phyloP scores from a whole-genome alignment of 2,329 filamentous ascomycete genomes.

The Botryotinia globosa region DNA sequence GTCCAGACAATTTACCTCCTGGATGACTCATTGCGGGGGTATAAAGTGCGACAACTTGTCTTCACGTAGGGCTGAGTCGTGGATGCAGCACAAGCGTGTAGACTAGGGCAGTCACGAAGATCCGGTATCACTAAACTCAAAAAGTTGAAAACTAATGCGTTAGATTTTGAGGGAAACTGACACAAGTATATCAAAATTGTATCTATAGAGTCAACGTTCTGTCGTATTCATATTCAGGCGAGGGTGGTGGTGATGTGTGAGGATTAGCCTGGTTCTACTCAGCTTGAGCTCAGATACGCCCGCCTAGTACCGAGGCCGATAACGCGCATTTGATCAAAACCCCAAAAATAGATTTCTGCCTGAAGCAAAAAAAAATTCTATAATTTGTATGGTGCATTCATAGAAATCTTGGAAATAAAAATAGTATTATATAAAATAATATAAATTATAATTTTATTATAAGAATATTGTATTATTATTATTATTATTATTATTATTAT shows the following conservation, averaged over 20 bases:
- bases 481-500: too few relatives aligned
- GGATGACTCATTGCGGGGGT: slow-evolving; percentile 7
- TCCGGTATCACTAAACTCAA: neutral
- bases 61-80: neutral
- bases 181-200: neutral
- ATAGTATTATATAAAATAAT: too few relatives aligned
- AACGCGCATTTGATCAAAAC: too few relatives aligned
- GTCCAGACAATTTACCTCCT: neutral
- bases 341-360: too few relatives aligned
- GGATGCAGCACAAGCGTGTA: neutral
- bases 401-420: too few relatives aligned
- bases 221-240: neutral
- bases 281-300: neutral
- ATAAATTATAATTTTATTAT: too few relatives aligned
- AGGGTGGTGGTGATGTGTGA: neutral
- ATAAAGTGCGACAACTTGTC: neutral
- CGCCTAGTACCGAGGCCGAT: too few relatives aligned
- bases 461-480: too few relatives aligned
- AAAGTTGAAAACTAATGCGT: too few relatives aligned
- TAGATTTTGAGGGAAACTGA: neutral
- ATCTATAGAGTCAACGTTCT: too few relatives aligned
- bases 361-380: too few relatives aligned
- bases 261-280: neutral
- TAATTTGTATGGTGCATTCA: too few relatives aligned
- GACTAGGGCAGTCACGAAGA: neutral